These are phyloP conservation scores for Glarea lozoyensis DNA, from an alignment of 495 filamentous ascomycete species.

Conservation along the genomic window DNA sequence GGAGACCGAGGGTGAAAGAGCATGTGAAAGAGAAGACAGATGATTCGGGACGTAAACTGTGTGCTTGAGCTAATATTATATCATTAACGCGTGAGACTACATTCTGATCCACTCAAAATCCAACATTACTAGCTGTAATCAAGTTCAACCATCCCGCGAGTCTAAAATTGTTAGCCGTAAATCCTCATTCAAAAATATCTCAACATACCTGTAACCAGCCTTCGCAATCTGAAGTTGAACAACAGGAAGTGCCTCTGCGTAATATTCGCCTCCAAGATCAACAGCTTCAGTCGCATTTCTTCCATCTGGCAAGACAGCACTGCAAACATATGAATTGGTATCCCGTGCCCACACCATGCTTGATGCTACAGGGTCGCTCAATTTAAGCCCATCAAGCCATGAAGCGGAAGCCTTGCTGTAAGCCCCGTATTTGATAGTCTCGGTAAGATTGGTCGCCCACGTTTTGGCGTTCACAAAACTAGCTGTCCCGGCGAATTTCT, in stretches of 20 bases:
- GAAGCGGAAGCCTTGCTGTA: slow-evolving; percentile 33
- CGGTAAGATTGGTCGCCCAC: slow-evolving; percentile 28
- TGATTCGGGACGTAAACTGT: no score
- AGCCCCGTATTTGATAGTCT: slow-evolving; percentile 35
- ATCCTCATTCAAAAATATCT: neutral
- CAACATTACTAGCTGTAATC: slow-evolving; percentile 9
- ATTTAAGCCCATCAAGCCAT: slow-evolving; percentile 41
- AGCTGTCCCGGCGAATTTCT: slow-evolving; percentile 28
- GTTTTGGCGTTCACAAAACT: slow-evolving; percentile 25
- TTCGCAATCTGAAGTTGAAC: slow-evolving; percentile 58
- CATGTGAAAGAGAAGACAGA: no score
- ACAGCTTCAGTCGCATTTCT: slow-evolving; percentile 35
- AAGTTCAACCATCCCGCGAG: slow-evolving; percentile 16
- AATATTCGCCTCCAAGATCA: slow-evolving; percentile 44
- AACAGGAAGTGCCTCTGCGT: slow-evolving; percentile 38
- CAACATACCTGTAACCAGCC: slow-evolving; percentile 41
- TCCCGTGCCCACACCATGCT: slow-evolving; percentile 48
- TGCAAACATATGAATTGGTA: slow-evolving; percentile 49
- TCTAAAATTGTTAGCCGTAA: neutral
- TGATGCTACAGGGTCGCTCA: slow-evolving; percentile 23
- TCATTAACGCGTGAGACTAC: no score
- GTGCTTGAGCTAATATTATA: no score
- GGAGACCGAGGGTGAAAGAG: no score
- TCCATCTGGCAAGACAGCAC: slow-evolving; percentile 40
- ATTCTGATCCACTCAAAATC: no score